phyloP scores from a whole-genome alignment of 1,284 basidiomycete species.

The Xerocomus amazonicus region DNA sequence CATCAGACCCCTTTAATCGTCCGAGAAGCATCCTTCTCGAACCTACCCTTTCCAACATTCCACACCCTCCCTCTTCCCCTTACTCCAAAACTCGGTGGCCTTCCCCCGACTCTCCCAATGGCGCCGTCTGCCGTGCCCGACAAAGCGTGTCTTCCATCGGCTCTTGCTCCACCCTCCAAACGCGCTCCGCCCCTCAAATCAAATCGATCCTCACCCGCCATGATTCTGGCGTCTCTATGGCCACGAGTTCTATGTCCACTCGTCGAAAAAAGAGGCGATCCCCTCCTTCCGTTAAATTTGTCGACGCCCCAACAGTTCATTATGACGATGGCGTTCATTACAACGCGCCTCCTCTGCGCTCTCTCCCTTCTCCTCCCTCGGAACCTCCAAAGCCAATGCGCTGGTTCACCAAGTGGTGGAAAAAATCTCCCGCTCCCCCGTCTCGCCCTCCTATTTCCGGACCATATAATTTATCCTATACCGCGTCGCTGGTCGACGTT shows the following conservation, averaged over 20 bases:
- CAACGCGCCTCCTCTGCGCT: slow-evolving; percentile 22
- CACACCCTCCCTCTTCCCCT: slow-evolving; percentile 14
- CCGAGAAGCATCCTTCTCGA: slow-evolving; percentile 33
- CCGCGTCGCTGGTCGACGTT: slow-evolving; percentile 32
- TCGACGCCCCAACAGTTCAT: slow-evolving; percentile 39
- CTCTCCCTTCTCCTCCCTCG: slow-evolving; percentile 14
- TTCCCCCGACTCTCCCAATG: slow-evolving; percentile 12
- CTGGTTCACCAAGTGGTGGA: slow-evolving; percentile 33
- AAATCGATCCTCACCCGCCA: slow-evolving; percentile 35
- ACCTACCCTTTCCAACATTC: slow-evolving; percentile 2
- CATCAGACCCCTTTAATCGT: slow-evolving; percentile 10
- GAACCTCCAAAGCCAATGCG: slow-evolving; percentile 8
- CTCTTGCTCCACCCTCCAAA: slow-evolving; percentile 30
- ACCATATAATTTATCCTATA: slow-evolving; percentile 28
- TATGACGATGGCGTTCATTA: slow-evolving; percentile 29
- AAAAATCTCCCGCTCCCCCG: slow-evolving; percentile 15
- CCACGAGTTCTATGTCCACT: slow-evolving; percentile 28
- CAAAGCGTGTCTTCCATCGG: slow-evolving; percentile 34
- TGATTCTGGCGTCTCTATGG: slow-evolving; percentile 34
- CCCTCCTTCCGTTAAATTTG: slow-evolving; percentile 43
- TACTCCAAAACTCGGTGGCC: slow-evolving; percentile 22
- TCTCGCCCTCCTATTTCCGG: slow-evolving; percentile 31
- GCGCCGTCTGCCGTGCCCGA: slow-evolving; percentile 22
- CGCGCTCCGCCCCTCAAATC: slow-evolving; percentile 17
- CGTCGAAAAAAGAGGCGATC: slow-evolving; percentile 33